These are phyloP conservation scores for Fusarium torulosum DNA, from an alignment of 2,329 filamentous ascomycete species.

Conservation along the genomic window DNA sequence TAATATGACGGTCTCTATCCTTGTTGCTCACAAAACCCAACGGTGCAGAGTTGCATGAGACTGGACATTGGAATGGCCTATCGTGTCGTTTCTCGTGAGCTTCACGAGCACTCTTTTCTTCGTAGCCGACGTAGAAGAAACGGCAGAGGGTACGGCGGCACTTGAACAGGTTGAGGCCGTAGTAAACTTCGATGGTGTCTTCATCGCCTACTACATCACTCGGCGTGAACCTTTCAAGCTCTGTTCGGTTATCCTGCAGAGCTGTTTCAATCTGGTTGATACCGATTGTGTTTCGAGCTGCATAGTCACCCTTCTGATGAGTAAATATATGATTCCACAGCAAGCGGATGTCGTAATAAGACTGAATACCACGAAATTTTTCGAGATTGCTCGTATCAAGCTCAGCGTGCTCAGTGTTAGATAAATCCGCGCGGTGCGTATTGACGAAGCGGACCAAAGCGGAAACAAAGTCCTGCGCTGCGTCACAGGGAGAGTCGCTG, in stretches of 20 bases:
- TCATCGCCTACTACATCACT: background rate
- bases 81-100: constrained; percentile 8
- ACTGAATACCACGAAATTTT: accelerated
- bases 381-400: background rate
- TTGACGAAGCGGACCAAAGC: background rate
- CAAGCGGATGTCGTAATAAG: background rate
- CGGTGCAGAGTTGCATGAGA: constrained; percentile 1
- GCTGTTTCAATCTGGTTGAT: background rate
- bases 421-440: accelerated
- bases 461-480: background rate
- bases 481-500: accelerated
- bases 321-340: constrained; percentile 23
- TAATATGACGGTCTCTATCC: background rate
- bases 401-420: accelerated
- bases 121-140: constrained; percentile 10
- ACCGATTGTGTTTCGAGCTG: background rate
- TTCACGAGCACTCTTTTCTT: background rate
- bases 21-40: constrained; percentile 3
- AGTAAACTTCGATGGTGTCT: background rate
- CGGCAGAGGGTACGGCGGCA: background rate
- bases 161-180: background rate
- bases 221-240: background rate
- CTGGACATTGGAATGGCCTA: background rate
- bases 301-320: constrained; percentile 12
- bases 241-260: background rate